Evolutionary conservation across 441 rosid genomes (phyloP).

Genomic region (Codiaeum variegatum): DNA sequence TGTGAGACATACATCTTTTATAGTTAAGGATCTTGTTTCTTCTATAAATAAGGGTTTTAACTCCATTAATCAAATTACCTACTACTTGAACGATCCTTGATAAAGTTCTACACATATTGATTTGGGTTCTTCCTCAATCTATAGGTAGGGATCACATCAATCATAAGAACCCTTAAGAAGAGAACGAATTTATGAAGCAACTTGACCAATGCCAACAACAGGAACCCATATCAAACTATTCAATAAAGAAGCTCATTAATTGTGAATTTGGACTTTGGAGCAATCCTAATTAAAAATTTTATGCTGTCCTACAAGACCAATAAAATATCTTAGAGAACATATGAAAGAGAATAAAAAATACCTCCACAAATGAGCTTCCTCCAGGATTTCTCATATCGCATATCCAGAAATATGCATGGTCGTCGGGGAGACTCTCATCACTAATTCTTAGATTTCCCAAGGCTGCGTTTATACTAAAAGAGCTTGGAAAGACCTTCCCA

Average conservation of each 20-base stretch:
- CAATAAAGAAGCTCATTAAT: not conserved
- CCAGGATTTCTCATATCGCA: constrained; percentile 99
- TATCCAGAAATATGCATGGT: constrained; percentile 89
- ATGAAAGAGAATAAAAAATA: constrained; percentile 26
- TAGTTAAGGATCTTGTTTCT: too few relatives aligned
- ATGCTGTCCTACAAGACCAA: not conserved
- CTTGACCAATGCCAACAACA: not conserved
- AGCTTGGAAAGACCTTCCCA: constrained; percentile 87
- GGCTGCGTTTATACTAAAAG: constrained; percentile 85
- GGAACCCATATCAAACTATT: not conserved
- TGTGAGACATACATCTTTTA: too few relatives aligned
- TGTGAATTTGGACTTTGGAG: not conserved
- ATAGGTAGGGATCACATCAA: too few relatives aligned
- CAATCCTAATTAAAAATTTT: not conserved
- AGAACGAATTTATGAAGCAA: not conserved
- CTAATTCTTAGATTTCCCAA: constrained; percentile 95
- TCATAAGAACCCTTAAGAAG: not conserved
- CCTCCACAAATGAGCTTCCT: constrained; percentile 98
- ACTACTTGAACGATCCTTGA: too few relatives aligned
- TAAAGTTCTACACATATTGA: too few relatives aligned
- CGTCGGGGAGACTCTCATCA: constrained; percentile 85
- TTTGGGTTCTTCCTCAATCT: too few relatives aligned
- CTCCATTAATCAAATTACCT: too few relatives aligned
- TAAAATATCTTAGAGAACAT: not conserved
- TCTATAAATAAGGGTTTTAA: too few relatives aligned